phyloP scores from a whole-genome alignment of 441 rosid species.

The Populus trichocarpa region DNA sequence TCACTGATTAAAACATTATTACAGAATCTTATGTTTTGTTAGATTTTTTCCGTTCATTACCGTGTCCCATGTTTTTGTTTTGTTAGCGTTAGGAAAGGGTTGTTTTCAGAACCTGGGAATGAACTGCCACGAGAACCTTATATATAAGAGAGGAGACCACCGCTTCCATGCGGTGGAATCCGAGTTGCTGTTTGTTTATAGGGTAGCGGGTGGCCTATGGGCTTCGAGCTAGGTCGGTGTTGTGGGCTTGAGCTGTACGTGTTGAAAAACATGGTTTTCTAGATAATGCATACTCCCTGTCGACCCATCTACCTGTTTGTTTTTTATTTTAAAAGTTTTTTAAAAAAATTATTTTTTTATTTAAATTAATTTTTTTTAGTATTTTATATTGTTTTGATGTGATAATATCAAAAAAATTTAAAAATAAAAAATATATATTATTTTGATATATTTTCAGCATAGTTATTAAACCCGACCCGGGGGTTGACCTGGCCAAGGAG shows the following conservation, averaged over 20 bases:
- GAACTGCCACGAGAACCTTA: background rate
- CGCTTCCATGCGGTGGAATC: background rate
- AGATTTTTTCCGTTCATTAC: background rate
- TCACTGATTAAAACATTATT: background rate
- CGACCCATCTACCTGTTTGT: no score
- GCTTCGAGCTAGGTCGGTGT: background rate
- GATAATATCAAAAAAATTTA: no score
- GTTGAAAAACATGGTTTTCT: background rate
- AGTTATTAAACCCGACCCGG: no score
- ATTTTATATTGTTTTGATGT: no score
- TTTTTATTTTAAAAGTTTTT: no score
- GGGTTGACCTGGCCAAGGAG: no score
- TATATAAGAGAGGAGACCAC: background rate
- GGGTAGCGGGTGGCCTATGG: no score
- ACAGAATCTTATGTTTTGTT: background rate
- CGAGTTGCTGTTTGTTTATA: background rate
- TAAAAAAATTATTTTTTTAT: no score
- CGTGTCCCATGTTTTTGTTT: background rate
- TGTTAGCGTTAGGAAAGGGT: background rate
- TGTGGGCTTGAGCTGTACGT: background rate
- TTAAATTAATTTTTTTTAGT: no score
- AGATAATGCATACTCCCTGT: no score
- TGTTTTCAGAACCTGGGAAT: background rate
- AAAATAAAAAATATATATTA: no score
- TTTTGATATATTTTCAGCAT: no score